Conservation (phyloP, 371 early-diverging fungal genomes). For the Blakeslea trispora region DNA sequence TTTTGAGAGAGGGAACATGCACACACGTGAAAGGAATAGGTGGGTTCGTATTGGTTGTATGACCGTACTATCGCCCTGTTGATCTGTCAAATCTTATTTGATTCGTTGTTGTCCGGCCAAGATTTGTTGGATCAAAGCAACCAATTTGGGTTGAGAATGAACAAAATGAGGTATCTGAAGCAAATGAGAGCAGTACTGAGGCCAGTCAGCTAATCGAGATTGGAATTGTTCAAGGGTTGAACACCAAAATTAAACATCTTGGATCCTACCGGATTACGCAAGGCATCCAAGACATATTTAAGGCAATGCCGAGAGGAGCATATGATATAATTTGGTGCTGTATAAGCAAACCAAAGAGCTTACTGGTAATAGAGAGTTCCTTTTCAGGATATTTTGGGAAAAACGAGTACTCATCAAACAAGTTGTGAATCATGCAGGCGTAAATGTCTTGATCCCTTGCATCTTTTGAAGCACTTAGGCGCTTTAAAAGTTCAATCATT, state of each 20-base stretch:
- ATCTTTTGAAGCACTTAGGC: constrained; percentile 65
- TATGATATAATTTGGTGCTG: constrained; percentile 82
- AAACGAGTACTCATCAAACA: constrained; percentile 94
- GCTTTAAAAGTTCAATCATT: constrained; percentile 73
- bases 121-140: background rate
- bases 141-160: constrained; percentile 66
- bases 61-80: constrained; percentile 11
- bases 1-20: constrained; percentile 31
- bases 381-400: constrained; percentile 93
- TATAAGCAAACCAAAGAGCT: constrained; percentile 86
- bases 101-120: background rate
- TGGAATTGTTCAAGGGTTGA: constrained; percentile 84
- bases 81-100: constrained; percentile 1
- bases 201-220: constrained; percentile 83
- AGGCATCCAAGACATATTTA: constrained; percentile 84
- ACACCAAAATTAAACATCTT: constrained; percentile 90
- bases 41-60: background rate
- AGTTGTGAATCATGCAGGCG: constrained; percentile 79
- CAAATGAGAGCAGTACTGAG: constrained; percentile 81
- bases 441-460: constrained; percentile 74
- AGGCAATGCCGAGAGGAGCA: constrained; percentile 71
- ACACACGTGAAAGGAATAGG: constrained; percentile 35
- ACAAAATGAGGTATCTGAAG: constrained; percentile 77
- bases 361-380: constrained; percentile 83
- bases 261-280: constrained; percentile 75